Evolutionary conservation across 2,329 filamentous ascomycete genomes (phyloP).

Genomic region (Aspergillus ustus): DNA sequence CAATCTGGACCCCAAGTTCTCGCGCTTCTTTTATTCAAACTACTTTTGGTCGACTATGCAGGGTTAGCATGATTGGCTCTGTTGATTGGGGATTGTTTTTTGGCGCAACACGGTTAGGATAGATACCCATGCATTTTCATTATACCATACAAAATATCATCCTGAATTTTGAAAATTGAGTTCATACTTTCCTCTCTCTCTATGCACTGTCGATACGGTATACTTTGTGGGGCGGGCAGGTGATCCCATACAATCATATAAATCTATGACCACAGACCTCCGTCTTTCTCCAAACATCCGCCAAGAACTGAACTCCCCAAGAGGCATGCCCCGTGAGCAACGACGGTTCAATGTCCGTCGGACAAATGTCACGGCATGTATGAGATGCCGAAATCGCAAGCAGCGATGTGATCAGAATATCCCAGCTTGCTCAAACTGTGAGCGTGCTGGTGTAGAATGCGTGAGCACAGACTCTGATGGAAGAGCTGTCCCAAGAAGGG

Average conservation of each 20-base stretch:
- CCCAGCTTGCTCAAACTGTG: neutral
- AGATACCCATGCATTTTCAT: slow-evolving; percentile 20
- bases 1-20: slow-evolving; percentile 91
- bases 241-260: too few relatives aligned
- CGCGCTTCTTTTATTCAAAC: slow-evolving; percentile 88
- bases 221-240: too few relatives aligned
- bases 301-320: neutral
- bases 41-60: slow-evolving; percentile 93
- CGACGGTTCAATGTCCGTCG: neutral
- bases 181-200: too few relatives aligned
- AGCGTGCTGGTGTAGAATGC: neutral
- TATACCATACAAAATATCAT: slow-evolving; percentile 10
- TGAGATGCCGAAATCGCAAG: neutral
- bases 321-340: neutral
- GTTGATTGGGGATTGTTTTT: neutral
- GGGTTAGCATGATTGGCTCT: slow-evolving; percentile 32
- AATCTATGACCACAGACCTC: neutral
- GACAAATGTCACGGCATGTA: neutral
- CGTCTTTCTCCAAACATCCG: neutral
- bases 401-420: neutral
- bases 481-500: neutral
- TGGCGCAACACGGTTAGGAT: slow-evolving; percentile 27
- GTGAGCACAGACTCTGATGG: neutral
- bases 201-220: too few relatives aligned
- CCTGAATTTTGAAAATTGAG: neutral